Evolutionary conservation across 192 early-diverging fungal genomes (phyloP).

Genomic region (Chytriomyces hyalinus): DNA sequence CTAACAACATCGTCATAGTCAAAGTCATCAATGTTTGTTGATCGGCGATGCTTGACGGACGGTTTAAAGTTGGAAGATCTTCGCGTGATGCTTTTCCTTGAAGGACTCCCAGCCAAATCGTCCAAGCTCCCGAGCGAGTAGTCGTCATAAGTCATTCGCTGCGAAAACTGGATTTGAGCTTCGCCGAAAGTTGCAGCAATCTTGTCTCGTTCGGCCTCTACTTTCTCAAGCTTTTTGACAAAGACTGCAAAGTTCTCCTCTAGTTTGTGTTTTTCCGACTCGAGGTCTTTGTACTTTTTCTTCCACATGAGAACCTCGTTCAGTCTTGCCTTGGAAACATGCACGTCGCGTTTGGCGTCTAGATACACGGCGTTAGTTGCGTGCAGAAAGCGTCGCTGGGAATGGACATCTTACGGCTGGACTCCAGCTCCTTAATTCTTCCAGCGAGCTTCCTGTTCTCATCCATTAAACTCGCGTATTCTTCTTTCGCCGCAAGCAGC

Average conservation of each 20-base stretch:
- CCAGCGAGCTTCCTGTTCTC: conserved; percentile 32
- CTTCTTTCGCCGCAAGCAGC: conserved; percentile 28
- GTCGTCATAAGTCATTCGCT: conserved; percentile 19
- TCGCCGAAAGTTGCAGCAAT: conserved; percentile 14
- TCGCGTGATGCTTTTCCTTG: conserved; percentile 16
- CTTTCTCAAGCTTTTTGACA: conserved; percentile 32
- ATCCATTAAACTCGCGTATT: conserved; percentile 37
- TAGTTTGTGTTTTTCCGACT: conserved; percentile 36
- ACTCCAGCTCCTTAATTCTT: conserved; percentile 33
- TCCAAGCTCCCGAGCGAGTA: conserved; percentile 20
- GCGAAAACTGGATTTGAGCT: conserved; percentile 36
- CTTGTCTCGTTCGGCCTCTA: conserved; percentile 33
- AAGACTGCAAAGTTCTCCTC: conserved; percentile 36
- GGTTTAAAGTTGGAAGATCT: background rate
- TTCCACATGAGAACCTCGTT: conserved; percentile 41
- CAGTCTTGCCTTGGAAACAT: conserved; percentile 30
- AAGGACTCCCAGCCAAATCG: background rate
- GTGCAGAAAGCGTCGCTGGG: background rate
- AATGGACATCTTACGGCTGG: conserved; percentile 3
- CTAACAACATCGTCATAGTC: conserved; percentile 37
- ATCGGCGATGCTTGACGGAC: background rate
- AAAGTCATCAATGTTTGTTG: background rate
- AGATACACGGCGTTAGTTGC: background rate
- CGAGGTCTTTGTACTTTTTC: conserved; percentile 36
- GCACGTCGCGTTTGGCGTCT: conserved; percentile 29